Percentiles rank a stretch among this genome's conserved stretches.
Evolutionary conservation across 345 rosid genomes (phyloP).

Genomic region (Eucalyptus victrix): DNA sequence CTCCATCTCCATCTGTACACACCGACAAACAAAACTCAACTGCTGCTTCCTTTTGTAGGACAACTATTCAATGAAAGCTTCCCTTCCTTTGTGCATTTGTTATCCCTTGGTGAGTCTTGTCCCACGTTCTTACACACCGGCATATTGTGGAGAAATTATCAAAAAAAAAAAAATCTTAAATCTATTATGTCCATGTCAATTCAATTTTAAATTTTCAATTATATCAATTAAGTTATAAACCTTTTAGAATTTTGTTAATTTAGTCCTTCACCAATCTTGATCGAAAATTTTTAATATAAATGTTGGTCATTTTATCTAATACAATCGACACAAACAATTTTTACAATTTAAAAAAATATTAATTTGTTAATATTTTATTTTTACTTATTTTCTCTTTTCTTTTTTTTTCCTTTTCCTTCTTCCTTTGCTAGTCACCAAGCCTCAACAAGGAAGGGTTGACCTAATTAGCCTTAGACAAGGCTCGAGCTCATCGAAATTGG

Average conservation of each 20-base stretch:
- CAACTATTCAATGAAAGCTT: not conserved
- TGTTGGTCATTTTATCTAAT: rapidly evolving
- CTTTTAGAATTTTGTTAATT: too few species aligned
- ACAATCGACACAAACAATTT: rapidly evolving
- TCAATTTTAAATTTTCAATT: not conserved
- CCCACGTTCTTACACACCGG: not conserved
- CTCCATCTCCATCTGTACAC: not conserved
- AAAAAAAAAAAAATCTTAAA: not conserved
- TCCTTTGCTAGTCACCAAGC: rapidly evolving
- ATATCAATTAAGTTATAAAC: rapidly evolving
- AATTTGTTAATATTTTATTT: too few species aligned
- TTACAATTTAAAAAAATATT: not conserved
- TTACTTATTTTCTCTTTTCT: too few species aligned
- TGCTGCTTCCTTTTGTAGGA: not conserved
- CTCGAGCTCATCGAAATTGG: rapidly evolving
- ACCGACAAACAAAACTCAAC: not conserved
- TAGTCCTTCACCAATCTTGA: too few species aligned
- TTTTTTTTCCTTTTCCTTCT: too few species aligned
- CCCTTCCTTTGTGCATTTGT: not conserved
- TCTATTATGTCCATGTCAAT: rapidly evolving
- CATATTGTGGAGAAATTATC: rapidly evolving
- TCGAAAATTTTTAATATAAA: too few species aligned
- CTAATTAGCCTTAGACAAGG: rapidly evolving
- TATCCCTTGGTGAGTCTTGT: not conserved
- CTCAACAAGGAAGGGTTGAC: not conserved